Base-by-base conservation (phyloP, 805 yeast species). In the Teunomyces panamensis region DNA sequence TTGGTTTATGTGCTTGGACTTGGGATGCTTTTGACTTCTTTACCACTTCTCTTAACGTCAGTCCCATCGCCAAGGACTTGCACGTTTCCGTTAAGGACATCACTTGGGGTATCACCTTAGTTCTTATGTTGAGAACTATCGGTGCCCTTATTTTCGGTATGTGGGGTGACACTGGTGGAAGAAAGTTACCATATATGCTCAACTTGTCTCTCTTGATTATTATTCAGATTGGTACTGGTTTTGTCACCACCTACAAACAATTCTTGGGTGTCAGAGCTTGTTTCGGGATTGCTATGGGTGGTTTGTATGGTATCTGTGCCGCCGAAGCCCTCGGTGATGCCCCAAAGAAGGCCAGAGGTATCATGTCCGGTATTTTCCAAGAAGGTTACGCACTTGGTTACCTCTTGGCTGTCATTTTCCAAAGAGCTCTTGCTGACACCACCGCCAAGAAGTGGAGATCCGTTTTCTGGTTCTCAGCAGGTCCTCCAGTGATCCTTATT, bases 331-430 rank as follows among this genome's bases (percentile, higher is more conserved):
- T 85, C 29, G 87, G 83, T 54, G 86, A 84, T 56, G 74, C 81
- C 43, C 89, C 89, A 1, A 61, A 61, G 2, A 69, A 65, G 27
- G 80, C 85, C 30, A 70, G 80, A 64, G 85, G 87, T 41, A 71
- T 83, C 48, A 64, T 84, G 42, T 77, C 84, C 30, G 89, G 88
- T 42, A 63, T 87, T 36, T 79, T 89, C 60, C 96, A 88, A 65
- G 86, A 87, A 62, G 96, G 96, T 51, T 89, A 84, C 55, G 84
- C 87, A 0, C 75, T 84, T 42, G 90, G 90, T 20, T 84, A 83
- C 56, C 65, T 84, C 24, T 59, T 84, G 49, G 88, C 83, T 5
- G 87, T 83, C 43, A 71, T 83, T 20, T 84, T 83, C 68, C 78
- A 79, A 51, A 72, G 89, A 61, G 85, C 85, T 30, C 77, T 84